These are phyloP conservation scores for Pilaira anomala DNA, from an alignment of 192 early-diverging fungal genomes.

Conservation along the genomic window DNA sequence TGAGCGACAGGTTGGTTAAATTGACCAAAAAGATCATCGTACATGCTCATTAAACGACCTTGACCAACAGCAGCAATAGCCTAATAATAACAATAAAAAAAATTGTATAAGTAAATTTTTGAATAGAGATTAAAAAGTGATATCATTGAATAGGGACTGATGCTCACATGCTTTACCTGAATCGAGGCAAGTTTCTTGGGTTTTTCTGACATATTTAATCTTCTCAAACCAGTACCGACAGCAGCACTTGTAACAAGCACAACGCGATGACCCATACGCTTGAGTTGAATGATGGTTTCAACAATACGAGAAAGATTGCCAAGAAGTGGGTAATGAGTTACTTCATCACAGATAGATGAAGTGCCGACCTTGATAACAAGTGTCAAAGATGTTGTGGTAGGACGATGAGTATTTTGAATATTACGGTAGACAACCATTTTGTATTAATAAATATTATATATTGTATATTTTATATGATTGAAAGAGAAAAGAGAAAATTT, in stretches of 20 bases:
- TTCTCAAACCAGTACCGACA: slow-evolving; percentile 83
- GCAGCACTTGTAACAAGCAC: slow-evolving; percentile 92
- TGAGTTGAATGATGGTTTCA: slow-evolving; percentile 86
- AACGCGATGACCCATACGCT: slow-evolving; percentile 72
- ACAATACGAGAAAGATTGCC: slow-evolving; percentile 86
- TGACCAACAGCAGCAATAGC: slow-evolving; percentile 97
- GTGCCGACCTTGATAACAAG: slow-evolving; percentile 94
- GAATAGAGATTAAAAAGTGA: slow-evolving; percentile 2
- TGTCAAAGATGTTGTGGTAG: slow-evolving; percentile 50
- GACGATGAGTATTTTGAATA: slow-evolving; percentile 29
- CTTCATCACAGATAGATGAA: slow-evolving; percentile 91
- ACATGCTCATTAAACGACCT: slow-evolving; percentile 93
- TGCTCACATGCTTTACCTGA: slow-evolving; percentile 45
- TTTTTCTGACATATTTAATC: slow-evolving; percentile 68
- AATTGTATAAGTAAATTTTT: background rate
- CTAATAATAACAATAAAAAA: slow-evolving; percentile 36
- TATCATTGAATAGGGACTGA: background rate
- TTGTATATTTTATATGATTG: background rate
- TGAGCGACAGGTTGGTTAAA: slow-evolving; percentile 93
- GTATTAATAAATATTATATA: too few relatives aligned
- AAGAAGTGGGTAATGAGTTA: slow-evolving; percentile 84
- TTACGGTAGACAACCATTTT: slow-evolving; percentile 26
- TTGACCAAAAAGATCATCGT: slow-evolving; percentile 91
- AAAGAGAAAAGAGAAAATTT: background rate
- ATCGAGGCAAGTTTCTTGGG: slow-evolving; percentile 77